Evolutionary conservation across 1,284 basidiomycete species (phyloP), one percentile per base, ranked within the genome.

Genomic region (Bothia castanella): DNA sequence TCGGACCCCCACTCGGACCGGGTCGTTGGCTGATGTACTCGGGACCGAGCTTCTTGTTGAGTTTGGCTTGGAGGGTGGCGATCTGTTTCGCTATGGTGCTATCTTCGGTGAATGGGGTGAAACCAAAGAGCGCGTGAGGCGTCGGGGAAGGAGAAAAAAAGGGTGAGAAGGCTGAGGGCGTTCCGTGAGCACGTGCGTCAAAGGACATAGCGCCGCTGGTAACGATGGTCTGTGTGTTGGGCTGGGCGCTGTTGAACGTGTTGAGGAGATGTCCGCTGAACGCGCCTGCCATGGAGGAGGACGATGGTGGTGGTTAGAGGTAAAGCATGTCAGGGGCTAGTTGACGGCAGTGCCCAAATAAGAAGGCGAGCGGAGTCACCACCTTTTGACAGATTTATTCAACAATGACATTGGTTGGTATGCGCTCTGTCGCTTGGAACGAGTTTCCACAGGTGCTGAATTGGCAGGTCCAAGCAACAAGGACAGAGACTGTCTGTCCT

Each of bases 1-100:
- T 97, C 8, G 80, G 77, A 1, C 87, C 87, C 29, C 92, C 92
- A 8, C 86, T 87, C 1, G 91, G 92, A 3, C 95, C 95, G 1
- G 89, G 87, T n/a, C 95, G 77, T 56, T 89, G 85, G 2, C 89
- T 91, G 49, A 98, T 81, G 63, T 82, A 97, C 71, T 98, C 96
- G 3, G 96, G 96, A 0, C 96, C 96, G 5, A 99, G 83, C 59
- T 89, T 89, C 71, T 86, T 86, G 62, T 89, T 79, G 25, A 99
- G 76, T 64, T 93, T 90, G 17, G 80, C 82, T 64, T 97, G 92
- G 13, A 97, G 72, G 0, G 77, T 71, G 2, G 87, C 86, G 32
- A 93, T 79, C 61, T 82, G 83, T 55, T 50, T 56, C 3, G 60
- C 42, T 3, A 76, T 72, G 4, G 82, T 76, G 0, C 83, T 79